A percentile compares a stretch with the other conserved stretches of the same genome.
Conservation (phyloP, 257 asterid species). For the Penstemon davidsonii region DNA sequence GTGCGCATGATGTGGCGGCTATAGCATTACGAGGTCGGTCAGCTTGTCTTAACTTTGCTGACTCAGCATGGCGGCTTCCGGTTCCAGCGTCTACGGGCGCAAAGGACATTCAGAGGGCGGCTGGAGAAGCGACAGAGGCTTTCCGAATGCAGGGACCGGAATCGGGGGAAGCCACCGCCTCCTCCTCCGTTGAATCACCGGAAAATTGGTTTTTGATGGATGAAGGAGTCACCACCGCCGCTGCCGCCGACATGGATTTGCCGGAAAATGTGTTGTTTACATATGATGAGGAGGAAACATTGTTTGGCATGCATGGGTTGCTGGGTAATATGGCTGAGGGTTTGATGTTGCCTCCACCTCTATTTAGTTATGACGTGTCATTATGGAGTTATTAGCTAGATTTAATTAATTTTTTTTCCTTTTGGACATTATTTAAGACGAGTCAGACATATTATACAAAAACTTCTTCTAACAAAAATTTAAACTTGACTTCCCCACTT, state of each 20-base stretch:
- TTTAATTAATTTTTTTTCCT: conserved; percentile 19
- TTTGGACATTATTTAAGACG: no score
- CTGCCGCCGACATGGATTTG: neutral
- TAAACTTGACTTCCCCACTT: no score
- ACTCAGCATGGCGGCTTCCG: conserved; percentile 62
- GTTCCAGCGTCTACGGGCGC: conserved; percentile 50
- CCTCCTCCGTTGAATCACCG: neutral
- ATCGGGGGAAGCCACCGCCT: neutral
- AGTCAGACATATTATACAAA: no score
- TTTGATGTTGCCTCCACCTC: conserved; percentile 54
- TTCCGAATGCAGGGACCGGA: conserved; percentile 37
- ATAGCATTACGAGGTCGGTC: conserved; percentile 59
- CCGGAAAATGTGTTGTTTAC: conserved; percentile 27
- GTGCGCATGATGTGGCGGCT: conserved; percentile 70
- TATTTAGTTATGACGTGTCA: conserved; percentile 27
- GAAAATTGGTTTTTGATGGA: conserved; percentile 3
- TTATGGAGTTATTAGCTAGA: conserved; percentile 46
- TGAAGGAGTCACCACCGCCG: neutral
- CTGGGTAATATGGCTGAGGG: conserved; percentile 57
- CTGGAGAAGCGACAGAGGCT: conserved; percentile 54
- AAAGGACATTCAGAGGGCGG: conserved; percentile 61
- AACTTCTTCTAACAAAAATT: no score
- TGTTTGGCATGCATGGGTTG: conserved; percentile 55
- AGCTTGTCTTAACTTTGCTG: conserved; percentile 72
- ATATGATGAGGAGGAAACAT: conserved; percentile 46